These are phyloP conservation scores for Testicularia cyperi DNA, from an alignment of 1,284 basidiomycete species.

Conservation along the genomic window DNA sequence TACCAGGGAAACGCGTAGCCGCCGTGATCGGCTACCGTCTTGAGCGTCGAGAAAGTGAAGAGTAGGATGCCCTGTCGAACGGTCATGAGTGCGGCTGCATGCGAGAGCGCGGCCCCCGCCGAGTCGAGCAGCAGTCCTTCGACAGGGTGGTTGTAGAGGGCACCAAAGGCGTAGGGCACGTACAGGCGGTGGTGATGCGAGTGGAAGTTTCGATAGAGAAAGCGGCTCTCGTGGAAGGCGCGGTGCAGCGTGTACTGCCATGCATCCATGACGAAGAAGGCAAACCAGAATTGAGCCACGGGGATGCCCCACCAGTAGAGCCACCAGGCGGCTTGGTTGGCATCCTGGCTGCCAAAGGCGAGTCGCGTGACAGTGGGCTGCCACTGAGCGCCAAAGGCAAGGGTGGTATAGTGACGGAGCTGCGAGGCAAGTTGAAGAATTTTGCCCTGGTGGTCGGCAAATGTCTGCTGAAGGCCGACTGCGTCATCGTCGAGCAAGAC, in stretches of 20 bases:
- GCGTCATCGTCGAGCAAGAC: slow-evolving; percentile 69
- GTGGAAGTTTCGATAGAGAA: slow-evolving; percentile 87
- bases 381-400: slow-evolving; percentile 7
- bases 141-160: slow-evolving; percentile 94
- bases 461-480: slow-evolving; percentile 33
- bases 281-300: slow-evolving; percentile 71
- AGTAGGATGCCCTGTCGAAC: slow-evolving; percentile 76
- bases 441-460: slow-evolving; percentile 64
- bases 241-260: slow-evolving; percentile 99
- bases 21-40: slow-evolving; percentile 98
- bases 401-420: slow-evolving; percentile 9
- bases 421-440: slow-evolving; percentile 20
- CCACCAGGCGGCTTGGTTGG: slow-evolving; percentile 65
- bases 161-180: slow-evolving; percentile 94
- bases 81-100: slow-evolving; percentile 71
- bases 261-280: slow-evolving; percentile 90
- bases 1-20: slow-evolving; percentile 88
- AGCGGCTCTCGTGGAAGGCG: slow-evolving; percentile 84
- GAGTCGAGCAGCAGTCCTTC: slow-evolving; percentile 88
- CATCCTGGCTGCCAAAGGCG: slow-evolving; percentile 28
- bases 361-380: slow-evolving; percentile 13
- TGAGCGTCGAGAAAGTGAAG: slow-evolving; percentile 80
- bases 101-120: slow-evolving; percentile 76
- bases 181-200: slow-evolving; percentile 94
- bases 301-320: slow-evolving; percentile 96